These are phyloP conservation scores for Tulasnella sp. DNA, from an alignment of 768 basidiomycete genomes.

Conservation along the genomic window DNA sequence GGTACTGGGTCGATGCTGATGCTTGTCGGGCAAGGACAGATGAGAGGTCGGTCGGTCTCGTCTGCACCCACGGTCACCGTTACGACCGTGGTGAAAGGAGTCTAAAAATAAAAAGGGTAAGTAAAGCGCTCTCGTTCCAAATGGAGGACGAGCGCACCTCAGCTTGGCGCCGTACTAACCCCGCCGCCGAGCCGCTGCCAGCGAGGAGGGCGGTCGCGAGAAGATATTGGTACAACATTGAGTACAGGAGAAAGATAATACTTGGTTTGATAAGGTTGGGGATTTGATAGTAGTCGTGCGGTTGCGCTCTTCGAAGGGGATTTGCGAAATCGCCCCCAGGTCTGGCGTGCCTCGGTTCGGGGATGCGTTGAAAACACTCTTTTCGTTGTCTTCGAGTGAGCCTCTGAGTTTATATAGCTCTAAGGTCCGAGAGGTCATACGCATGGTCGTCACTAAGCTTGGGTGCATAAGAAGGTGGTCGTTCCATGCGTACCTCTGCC, in stretches of 20 bases:
- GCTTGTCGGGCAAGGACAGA: background rate
- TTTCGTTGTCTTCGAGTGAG: background rate
- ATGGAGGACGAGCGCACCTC: background rate
- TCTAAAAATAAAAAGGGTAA: background rate
- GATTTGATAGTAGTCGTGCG: background rate
- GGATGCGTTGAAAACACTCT: background rate
- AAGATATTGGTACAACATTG: background rate
- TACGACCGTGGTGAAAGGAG: background rate
- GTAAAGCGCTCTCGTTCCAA: background rate
- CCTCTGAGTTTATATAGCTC: background rate
- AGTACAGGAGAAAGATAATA: background rate
- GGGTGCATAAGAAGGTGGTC: background rate
- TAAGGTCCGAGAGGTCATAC: background rate
- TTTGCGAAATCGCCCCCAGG: background rate
- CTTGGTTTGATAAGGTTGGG: too few relatives aligned
- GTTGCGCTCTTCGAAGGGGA: background rate
- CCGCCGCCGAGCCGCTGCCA: background rate
- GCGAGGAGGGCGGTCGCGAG: background rate
- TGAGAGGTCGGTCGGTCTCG: background rate
- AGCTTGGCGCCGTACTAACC: background rate
- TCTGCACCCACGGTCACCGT: background rate
- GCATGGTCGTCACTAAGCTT: background rate
- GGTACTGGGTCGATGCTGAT: background rate
- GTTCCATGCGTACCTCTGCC: background rate
- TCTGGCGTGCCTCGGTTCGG: background rate